Base-by-base conservation (phyloP, 768 basidiomycete species). In the Paxillus ammoniavirescens region DNA sequence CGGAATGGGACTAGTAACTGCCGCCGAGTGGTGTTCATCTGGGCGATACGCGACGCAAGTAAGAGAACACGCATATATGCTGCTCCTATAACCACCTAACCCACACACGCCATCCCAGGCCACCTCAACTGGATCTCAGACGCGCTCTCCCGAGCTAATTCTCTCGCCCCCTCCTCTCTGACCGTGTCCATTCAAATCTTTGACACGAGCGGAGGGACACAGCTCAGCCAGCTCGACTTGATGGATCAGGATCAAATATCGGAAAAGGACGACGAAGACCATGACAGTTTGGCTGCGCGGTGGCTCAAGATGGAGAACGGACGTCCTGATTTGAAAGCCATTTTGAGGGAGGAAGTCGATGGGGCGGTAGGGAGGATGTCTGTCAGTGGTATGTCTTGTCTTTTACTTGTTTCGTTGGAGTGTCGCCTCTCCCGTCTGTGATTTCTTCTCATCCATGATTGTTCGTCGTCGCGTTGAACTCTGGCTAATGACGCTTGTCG, bases 31-130 rank as follows among this genome's bases (percentile, higher is more conserved):
- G 71, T 81, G 5, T 81, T 83, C 56, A 70, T 82, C 10, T 83
- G 81, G 81, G 66, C 72, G 1, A 67, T 82, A 23, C 75, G 80
- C 26, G 76, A 80, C 48, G 62, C 71, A 28, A 70, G 81, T 81
- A 58, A 61, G 62, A 58, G 55, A 9, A 33, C 1, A n/a, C 2
- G 28, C 14, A 3, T 35, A n/a, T n/a, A 15, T 13, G 23, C 37
- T 7, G 26, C 8, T 12, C 43, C 30, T 53, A 21, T 10, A 23
- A 26, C n/a, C 4, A 33, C 4, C 40, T 53, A 17, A 62, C 42
- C 1, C 5, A 37, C 26, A 4, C 26, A 26, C 26, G 26, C 18
- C 8, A 40, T 17, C 28, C 0, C 21, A 74, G 72, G 64, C 28
- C 76, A 81, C 41, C 52, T 77, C 23, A 61, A 65, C 9, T 83